Base-by-base conservation (phyloP, 345 rosid species). In the Citrus medica region DNA sequence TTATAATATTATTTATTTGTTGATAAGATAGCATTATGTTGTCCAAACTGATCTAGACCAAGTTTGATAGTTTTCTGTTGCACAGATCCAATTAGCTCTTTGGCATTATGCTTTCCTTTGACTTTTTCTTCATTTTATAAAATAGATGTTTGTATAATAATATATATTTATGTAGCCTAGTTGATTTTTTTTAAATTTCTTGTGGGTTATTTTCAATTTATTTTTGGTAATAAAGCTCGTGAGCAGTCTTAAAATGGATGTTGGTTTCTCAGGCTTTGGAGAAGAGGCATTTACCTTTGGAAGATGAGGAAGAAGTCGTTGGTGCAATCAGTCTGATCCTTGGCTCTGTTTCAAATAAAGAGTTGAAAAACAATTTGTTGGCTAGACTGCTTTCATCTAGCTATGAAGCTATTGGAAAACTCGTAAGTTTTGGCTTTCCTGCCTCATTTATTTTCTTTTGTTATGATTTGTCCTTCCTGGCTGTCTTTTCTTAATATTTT, bases 231-330 rank as follows among this genome's bases (percentile, higher is more conserved):
- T 53, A 53, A 19, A 53, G 24, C 63, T 67, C 17, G 10, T 24
- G 19, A 21, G 28, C 51, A 38, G 56, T 38, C 27, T 30, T 33
- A 32, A 22, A 22, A 56, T 25, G 40, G 64, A 59, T 22, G 13
- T 70, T 42, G 60, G 8, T 66, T 71, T 74, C 64, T 24, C 87
- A 92, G 93, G 88, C 90, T 71, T 84, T 95, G 88, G 97, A 91
- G 81, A 91, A 89, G 85, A 87, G 85, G 77, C 86, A 84, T 80
- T 83, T 93, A 85, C 88, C 97, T 78, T 84, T 91, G 84, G 96
- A 93, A 86, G 98, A 90, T 77, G 99, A 93, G 85, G 98, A 90
- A 84, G 99, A 93, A 88, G 91, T 93, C 78, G 87, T 90, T 70
- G 85, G 88, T 66, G 98, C 98, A 24, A 88, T 93, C 77, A 92